phyloP scores from a whole-genome alignment of 2,329 filamentous ascomycete genomes.

The Juglanconis sp. region DNA sequence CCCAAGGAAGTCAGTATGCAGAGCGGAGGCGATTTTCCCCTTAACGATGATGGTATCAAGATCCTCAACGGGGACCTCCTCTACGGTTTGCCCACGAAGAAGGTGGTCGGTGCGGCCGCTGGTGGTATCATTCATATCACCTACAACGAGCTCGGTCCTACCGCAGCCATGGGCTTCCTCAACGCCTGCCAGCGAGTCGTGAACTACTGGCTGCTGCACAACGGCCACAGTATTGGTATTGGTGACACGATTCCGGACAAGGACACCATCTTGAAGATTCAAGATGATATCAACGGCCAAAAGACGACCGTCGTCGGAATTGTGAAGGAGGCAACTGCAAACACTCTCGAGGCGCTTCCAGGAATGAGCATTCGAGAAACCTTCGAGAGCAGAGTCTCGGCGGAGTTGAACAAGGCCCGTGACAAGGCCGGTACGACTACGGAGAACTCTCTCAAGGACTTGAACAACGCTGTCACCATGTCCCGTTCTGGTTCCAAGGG shows the following conservation, averaged over 20 bases:
- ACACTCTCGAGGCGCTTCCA: slow-evolving; percentile 85
- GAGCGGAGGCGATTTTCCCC: slow-evolving; percentile 61
- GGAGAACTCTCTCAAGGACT: slow-evolving; percentile 86
- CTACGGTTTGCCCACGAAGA: slow-evolving; percentile 89
- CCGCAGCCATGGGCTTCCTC: slow-evolving; percentile 88
- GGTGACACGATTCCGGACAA: slow-evolving; percentile 95
- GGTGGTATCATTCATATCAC: slow-evolving; percentile 93
- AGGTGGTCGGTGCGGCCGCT: slow-evolving; percentile 83
- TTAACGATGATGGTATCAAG: slow-evolving; percentile 74
- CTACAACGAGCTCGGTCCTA: slow-evolving; percentile 88
- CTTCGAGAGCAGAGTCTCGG: slow-evolving; percentile 95
- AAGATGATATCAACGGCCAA: slow-evolving; percentile 74
- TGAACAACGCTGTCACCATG: slow-evolving; percentile 97
- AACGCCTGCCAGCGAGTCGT: slow-evolving; percentile 93
- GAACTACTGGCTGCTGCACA: slow-evolving; percentile 95
- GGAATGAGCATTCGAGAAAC: slow-evolving; percentile 99
- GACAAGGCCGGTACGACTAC: slow-evolving; percentile 93
- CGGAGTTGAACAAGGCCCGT: slow-evolving; percentile 90
- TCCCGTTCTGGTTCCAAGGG: slow-evolving; percentile 96
- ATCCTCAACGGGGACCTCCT: slow-evolving; percentile 86
- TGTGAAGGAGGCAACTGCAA: slow-evolving; percentile 75
- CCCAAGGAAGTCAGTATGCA: slow-evolving; percentile 78
- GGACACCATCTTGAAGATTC: slow-evolving; percentile 78
- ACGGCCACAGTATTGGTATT: slow-evolving; percentile 96
- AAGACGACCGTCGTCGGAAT: slow-evolving; percentile 78